Percentiles rank a stretch among this genome's conserved stretches.
Conservation (phyloP, 2,329 filamentous ascomycete species). For the Xylaria sp. region DNA sequence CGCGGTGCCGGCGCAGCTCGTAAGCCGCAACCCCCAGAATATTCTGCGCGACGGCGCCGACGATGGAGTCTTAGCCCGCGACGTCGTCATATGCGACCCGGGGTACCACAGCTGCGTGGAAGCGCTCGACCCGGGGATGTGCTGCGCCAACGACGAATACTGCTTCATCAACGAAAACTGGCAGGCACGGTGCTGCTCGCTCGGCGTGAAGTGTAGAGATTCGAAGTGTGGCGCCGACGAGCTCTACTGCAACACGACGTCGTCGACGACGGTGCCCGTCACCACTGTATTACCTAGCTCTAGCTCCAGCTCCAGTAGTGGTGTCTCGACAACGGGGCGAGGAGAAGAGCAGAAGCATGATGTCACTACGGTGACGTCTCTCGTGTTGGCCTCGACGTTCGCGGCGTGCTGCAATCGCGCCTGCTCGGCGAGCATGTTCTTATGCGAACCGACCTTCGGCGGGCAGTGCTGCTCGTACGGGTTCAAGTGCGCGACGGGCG, state of each 20-base stretch:
- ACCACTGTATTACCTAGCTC: not conserved
- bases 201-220: constrained; percentile 37
- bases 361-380: constrained; percentile 10
- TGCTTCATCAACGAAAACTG: constrained; percentile 41
- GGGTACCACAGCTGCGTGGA: constrained; percentile 44
- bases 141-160: constrained; percentile 45
- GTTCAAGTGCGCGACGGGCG: constrained; percentile 54
- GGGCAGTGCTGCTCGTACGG: constrained; percentile 63
- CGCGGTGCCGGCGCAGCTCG: constrained; percentile 34
- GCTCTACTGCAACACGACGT: constrained; percentile 41
- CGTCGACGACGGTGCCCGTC: constrained; percentile 25
- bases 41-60: constrained; percentile 3
- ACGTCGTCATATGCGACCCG: constrained; percentile 27
- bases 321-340: no score
- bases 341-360: not conserved
- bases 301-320: no score
- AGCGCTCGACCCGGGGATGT: constrained; percentile 28
- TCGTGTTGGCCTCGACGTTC: constrained; percentile 14
- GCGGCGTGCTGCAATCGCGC: constrained; percentile 43
- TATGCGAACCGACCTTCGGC: constrained; percentile 58
- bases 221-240: constrained; percentile 34
- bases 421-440: constrained; percentile 52
- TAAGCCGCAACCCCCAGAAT: constrained; percentile 23
- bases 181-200: constrained; percentile 40
- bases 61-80: constrained; percentile 13